Conservation (phyloP, 2,329 filamentous ascomycete genomes). For the Ophiostoma triangulosporum region DNA sequence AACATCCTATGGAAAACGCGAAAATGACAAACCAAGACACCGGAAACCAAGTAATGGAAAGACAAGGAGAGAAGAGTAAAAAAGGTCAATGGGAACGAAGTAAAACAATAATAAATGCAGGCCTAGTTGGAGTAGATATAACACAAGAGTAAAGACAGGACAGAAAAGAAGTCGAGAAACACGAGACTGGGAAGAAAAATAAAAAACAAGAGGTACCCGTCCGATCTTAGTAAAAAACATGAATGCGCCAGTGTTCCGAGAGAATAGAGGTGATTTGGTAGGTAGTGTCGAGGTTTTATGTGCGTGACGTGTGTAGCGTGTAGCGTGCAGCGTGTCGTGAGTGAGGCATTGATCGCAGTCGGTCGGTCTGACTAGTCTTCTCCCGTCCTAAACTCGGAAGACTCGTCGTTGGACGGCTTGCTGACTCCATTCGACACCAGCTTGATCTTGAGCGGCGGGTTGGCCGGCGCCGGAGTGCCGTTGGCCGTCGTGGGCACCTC, state of each 20-base stretch:
- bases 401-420: conserved; percentile 1
- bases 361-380: conserved; percentile 4
- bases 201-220: not conserved
- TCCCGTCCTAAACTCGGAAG: conserved; percentile 6
- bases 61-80: not conserved
- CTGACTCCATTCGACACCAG: conserved; percentile 14
- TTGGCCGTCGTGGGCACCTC: conserved; percentile 25
- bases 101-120: not conserved
- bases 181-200: not conserved
- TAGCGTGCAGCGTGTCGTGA: not conserved
- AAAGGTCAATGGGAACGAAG: not conserved
- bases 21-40: not conserved
- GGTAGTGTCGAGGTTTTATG: not conserved
- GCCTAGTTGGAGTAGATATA: not conserved
- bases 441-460: conserved; percentile 16
- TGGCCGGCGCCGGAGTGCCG: conserved; percentile 14
- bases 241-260: not conserved
- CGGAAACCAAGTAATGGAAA: not conserved
- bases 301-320: not conserved
- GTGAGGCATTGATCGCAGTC: not conserved
- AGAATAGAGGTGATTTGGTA: not conserved
- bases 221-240: not conserved
- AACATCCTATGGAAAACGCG: not conserved
- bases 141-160: not conserved
- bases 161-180: not conserved